These are phyloP conservation scores for Jackrogersella minutella DNA, from an alignment of 495 filamentous ascomycete genomes.

Conservation along the genomic window DNA sequence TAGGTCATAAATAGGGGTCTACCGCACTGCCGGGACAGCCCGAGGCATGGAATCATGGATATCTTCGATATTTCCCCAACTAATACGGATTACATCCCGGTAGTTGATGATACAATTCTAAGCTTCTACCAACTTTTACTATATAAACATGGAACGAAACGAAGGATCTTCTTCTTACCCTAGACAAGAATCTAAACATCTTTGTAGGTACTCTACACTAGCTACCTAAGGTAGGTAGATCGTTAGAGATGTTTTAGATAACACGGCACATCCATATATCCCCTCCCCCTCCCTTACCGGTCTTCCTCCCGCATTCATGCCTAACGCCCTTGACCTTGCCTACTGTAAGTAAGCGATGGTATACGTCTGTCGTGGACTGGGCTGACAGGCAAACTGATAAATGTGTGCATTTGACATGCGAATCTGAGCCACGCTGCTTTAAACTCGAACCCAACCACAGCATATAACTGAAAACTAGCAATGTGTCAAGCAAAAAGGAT, in stretches of 20 bases:
- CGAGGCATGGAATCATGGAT: no score
- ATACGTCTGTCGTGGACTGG: constrained; percentile 7
- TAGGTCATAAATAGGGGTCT: constrained; percentile 11
- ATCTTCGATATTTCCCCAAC: not conserved
- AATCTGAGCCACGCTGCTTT: no score
- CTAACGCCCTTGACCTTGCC: not conserved
- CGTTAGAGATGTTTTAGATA: not conserved
- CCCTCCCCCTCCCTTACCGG: constrained; percentile 10
- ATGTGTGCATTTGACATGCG: no score
- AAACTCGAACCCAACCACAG: no score
- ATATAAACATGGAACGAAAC: constrained; percentile 2
- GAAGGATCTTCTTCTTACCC: constrained; percentile 8
- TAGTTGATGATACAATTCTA: constrained; percentile 26
- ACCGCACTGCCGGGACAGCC: constrained; percentile 35
- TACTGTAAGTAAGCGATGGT: constrained; percentile 2
- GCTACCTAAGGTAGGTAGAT: not conserved
- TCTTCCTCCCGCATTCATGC: constrained; percentile 18
- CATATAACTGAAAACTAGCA: no score
- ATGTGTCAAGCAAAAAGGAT: no score
- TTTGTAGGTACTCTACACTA: not conserved
- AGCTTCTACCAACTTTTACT: not conserved
- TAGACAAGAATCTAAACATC: not conserved
- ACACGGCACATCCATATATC: constrained; percentile 21
- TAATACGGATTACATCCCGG: constrained; percentile 28
- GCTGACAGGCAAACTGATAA: constrained; percentile 1